A percentile compares a stretch with the other conserved stretches of the same genome.
These are phyloP conservation scores for Erigeron philadelphicus DNA, from an alignment of 140 eudicot species.

Conservation along the genomic window DNA sequence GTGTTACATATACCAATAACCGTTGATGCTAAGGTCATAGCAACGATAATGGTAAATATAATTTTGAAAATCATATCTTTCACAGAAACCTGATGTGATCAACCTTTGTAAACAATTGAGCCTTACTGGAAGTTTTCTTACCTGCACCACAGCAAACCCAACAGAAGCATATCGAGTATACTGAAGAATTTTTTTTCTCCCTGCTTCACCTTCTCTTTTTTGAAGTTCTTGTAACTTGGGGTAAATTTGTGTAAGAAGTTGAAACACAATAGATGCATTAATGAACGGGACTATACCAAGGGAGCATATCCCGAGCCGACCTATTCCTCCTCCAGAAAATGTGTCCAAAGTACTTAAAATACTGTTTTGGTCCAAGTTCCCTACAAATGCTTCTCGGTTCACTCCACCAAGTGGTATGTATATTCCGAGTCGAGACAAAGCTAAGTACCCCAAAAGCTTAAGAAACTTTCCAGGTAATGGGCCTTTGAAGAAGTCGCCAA, in stretches of 20 bases:
- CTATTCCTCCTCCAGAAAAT: conserved; percentile 96
- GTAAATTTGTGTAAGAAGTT: conserved; percentile 84
- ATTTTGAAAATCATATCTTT: background rate
- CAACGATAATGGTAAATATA: too few species aligned
- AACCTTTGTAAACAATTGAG: too few species aligned
- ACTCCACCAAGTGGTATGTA: conserved; percentile 98
- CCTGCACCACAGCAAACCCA: conserved; percentile 98
- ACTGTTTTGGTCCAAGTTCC: conserved; percentile 84
- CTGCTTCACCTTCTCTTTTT: conserved; percentile 94
- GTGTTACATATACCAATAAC: background rate
- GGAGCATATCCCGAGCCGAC: conserved; percentile 90
- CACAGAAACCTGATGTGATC: background rate
- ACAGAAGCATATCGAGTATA: conserved; percentile 99
- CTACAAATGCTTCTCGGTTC: conserved; percentile 84
- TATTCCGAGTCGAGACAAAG: conserved; percentile 91
- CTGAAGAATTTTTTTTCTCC: conserved; percentile 78
- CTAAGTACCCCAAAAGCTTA: conserved; percentile 77
- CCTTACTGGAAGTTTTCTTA: conserved; percentile 15
- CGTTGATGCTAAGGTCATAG: too few species aligned
- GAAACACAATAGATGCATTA: conserved; percentile 94
- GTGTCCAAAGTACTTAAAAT: conserved; percentile 80
- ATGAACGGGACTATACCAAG: conserved; percentile 97
- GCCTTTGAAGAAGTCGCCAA: conserved; percentile 98
- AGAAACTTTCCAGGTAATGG: conserved; percentile 97
- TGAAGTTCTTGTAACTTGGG: conserved; percentile 99